These are phyloP conservation scores for Fusarium pininemorale DNA, from an alignment of 2,329 filamentous ascomycete genomes.

Conservation along the genomic window DNA sequence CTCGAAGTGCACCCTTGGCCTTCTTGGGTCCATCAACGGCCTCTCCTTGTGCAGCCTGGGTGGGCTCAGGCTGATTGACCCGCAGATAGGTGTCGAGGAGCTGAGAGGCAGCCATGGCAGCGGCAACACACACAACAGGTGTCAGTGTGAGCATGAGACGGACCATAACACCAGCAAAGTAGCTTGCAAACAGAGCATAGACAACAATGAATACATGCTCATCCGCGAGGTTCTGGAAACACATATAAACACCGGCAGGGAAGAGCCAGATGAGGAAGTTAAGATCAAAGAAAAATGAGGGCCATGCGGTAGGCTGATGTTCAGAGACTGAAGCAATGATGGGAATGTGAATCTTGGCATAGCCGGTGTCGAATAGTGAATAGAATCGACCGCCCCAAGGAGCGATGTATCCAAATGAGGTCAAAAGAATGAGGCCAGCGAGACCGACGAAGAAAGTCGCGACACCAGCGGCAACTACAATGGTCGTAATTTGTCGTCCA, in stretches of 20 bases:
- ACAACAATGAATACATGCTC: conserved; percentile 99
- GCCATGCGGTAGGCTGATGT: conserved; percentile 98
- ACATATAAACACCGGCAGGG: conserved; percentile 97
- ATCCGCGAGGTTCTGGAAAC: conserved; percentile 91
- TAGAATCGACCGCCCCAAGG: conserved; percentile 99
- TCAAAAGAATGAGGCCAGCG: conserved; percentile 82
- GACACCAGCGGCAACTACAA: conserved; percentile 80
- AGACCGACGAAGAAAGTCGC: conserved; percentile 78
- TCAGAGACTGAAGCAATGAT: conserved; percentile 99
- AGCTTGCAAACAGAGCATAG: conserved; percentile 95
- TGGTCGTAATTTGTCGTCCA: conserved; percentile 91
- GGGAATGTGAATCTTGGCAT: conserved; percentile 98
- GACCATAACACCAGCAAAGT: conserved; percentile 99
- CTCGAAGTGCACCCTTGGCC: conserved; percentile 66
- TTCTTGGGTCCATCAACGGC: conserved; percentile 67
- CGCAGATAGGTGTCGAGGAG: conserved; percentile 88
- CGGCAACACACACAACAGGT: conserved; percentile 93
- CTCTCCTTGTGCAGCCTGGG: conserved; percentile 52
- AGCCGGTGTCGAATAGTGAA: conserved; percentile 98
- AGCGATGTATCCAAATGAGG: conserved; percentile 89
- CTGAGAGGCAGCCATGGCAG: conserved; percentile 86
- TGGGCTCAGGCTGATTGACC: conserved; percentile 67
- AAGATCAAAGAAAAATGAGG: conserved; percentile 98
- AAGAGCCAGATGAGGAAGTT: conserved; percentile 99
- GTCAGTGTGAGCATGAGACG: conserved; percentile 98